phyloP scores from a whole-genome alignment of 2,329 filamentous ascomycete genomes.

The Furcasterigmium sp. region DNA sequence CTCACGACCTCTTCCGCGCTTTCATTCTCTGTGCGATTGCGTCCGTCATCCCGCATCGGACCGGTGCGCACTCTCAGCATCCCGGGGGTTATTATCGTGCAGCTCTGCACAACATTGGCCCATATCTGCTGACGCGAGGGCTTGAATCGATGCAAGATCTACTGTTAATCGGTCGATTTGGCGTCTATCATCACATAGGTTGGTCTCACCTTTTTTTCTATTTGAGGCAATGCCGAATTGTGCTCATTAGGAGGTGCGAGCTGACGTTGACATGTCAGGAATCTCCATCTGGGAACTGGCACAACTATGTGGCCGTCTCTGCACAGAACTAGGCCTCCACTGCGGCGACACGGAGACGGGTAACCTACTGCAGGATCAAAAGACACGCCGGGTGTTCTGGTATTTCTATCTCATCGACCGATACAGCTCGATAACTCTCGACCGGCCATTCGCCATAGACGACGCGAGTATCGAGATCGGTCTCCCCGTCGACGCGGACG shows the following conservation, averaged over 20 bases:
- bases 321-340: conserved; percentile 31
- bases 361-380: conserved; percentile 25
- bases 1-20: conserved; percentile 25
- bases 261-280: conserved; percentile 13
- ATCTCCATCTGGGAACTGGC: conserved; percentile 34
- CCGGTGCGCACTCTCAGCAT: conserved; percentile 22
- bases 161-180: conserved; percentile 31
- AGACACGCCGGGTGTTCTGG: conserved; percentile 35
- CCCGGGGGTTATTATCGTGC: conserved; percentile 34
- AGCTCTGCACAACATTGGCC: conserved; percentile 24
- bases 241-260: too few relatives aligned
- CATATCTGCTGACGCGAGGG: conserved; percentile 22
- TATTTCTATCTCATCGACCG: conserved; percentile 37
- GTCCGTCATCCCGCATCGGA: conserved; percentile 25
- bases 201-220: background rate
- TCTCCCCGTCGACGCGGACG: conserved; percentile 27
- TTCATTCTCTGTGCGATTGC: conserved; percentile 32
- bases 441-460: conserved; percentile 33
- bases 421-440: conserved; percentile 35
- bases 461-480: conserved; percentile 30
- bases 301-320: conserved; percentile 32
- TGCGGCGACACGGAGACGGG: conserved; percentile 4
- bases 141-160: conserved; percentile 31
- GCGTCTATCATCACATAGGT: conserved; percentile 36
- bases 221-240: background rate